phyloP scores from a whole-genome alignment of 2,329 filamentous ascomycete species.

The Coccinonectria pachysandricola region DNA sequence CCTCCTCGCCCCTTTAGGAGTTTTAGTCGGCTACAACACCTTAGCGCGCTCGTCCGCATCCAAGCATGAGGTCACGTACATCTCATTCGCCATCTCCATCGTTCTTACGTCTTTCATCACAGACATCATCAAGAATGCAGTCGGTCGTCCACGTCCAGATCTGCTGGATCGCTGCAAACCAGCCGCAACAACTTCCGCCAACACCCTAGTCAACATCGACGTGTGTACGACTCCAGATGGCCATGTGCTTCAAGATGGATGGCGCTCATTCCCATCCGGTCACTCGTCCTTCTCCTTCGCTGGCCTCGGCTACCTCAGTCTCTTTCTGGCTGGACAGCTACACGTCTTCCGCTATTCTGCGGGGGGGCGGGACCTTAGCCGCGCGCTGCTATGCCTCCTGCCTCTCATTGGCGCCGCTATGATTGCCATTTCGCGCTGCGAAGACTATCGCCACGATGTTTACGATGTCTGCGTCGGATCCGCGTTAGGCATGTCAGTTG shows the following conservation, averaged over 20 bases:
- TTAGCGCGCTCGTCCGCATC: conserved; percentile 53
- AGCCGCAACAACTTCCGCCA: conserved; percentile 31
- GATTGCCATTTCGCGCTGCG: conserved; percentile 58
- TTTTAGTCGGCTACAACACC: conserved; percentile 57
- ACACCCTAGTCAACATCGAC: conserved; percentile 50
- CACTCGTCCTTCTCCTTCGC: conserved; percentile 73
- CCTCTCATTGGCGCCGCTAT: conserved; percentile 54
- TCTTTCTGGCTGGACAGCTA: conserved; percentile 60
- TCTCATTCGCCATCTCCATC: conserved; percentile 70
- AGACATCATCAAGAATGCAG: conserved; percentile 81
- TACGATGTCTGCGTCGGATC: conserved; percentile 57
- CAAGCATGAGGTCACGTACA: conserved; percentile 75
- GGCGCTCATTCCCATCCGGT: conserved; percentile 73
- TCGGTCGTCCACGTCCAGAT: conserved; percentile 60
- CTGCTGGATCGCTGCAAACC: conserved; percentile 72
- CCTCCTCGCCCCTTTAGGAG: conserved; percentile 56
- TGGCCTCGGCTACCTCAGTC: conserved; percentile 63
- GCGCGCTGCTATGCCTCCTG: conserved; percentile 45
- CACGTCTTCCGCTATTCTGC: conserved; percentile 40
- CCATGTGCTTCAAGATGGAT: conserved; percentile 68
- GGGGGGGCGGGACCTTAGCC: conserved; percentile 41
- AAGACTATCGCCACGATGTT: conserved; percentile 63
- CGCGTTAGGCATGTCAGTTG: conserved; percentile 46
- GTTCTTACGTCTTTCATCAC: conserved; percentile 75
- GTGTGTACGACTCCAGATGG: conserved; percentile 64